Evolutionary conservation across 257 asterid genomes (phyloP), one percentile per base, ranked within the genome.

Genomic region (Solanum pinnatisectum): DNA sequence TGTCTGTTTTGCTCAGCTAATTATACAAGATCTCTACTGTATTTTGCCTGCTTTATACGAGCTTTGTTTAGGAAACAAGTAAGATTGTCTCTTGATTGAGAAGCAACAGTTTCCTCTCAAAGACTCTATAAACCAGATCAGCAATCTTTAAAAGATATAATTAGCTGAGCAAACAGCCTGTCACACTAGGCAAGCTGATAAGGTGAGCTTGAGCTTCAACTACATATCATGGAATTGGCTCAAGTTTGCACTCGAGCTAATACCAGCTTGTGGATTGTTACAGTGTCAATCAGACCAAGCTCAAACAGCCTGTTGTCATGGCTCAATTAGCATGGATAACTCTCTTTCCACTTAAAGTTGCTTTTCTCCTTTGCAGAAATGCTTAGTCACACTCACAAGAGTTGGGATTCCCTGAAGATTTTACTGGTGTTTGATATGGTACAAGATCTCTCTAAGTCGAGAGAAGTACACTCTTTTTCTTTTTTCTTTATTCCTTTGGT

Each of bases 291-390:
- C 87, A 89, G 87, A 86, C 90, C 88, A 84, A 90, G 92, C 90
- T 90, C 88, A 90, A 91, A 74, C 88, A 90, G 90, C 91, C 90
- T 71, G 72, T 36, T 85, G 90, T 78, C 30, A 83, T 88, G 90
- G 88, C 90, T 87, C 89, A 72, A 30, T 68, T 88, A 56, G 56
- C 70, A 84, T 87, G 72, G 46, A 52, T 59, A 67, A 71, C 44
- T 86, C 83, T 87, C 88, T 40, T 88, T 88, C 83, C 73, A 87
- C 91, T 90, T 91, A 88, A 93, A 91, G 88, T 90, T 91, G 88
- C 83, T 89, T 91, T 91, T 93, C 88, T 91, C 93, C 91, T 92
- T 92, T 92, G 93, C 94, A 92, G 95, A 93, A 91, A 74, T 87
- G 90, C 90, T 89, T 91, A 88, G 88, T 92, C 91, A 87, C 92